A percentile compares a stretch with the other conserved stretches of the same genome.
These are phyloP conservation scores for Suillus decipiens DNA, from an alignment of 768 basidiomycete genomes.

Conservation along the genomic window DNA sequence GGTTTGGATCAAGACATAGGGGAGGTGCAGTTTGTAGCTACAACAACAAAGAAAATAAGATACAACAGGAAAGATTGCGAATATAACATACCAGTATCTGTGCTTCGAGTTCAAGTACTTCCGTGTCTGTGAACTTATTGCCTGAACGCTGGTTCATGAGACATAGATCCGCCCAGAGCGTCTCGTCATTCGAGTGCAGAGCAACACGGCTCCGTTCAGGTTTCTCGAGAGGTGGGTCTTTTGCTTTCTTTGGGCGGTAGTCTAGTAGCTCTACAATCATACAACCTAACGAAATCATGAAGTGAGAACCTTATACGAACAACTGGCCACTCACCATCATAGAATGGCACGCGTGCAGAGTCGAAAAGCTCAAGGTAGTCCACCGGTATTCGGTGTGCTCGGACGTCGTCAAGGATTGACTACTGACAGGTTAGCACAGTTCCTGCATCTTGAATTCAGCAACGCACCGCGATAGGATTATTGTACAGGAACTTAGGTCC, in stretches of 20 bases:
- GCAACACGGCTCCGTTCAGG: constrained; percentile 71
- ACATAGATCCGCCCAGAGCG: constrained; percentile 79
- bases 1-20: constrained; percentile 79
- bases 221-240: constrained; percentile 58
- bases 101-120: constrained; percentile 75
- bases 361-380: constrained; percentile 86
- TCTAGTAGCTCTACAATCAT: constrained; percentile 85
- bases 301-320: constrained; percentile 7
- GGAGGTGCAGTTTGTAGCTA: constrained; percentile 77
- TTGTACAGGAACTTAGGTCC: constrained; percentile 83
- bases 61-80: not conserved
- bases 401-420: constrained; percentile 83
- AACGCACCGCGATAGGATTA: constrained; percentile 63
- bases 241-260: constrained; percentile 60
- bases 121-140: constrained; percentile 65
- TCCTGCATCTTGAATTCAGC: constrained; percentile 6
- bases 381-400: constrained; percentile 79
- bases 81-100: constrained; percentile 60
- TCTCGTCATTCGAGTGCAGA: constrained; percentile 76
- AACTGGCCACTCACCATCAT: constrained; percentile 60
- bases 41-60: constrained; percentile 14
- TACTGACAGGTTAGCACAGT: constrained; percentile 29
- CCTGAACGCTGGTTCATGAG: constrained; percentile 60
- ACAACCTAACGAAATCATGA: constrained; percentile 52
- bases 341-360: constrained; percentile 70